A percentile compares a stretch with the other conserved stretches of the same genome.
Conservation (phyloP, 768 basidiomycete species). For the Tylopilus felleus region DNA sequence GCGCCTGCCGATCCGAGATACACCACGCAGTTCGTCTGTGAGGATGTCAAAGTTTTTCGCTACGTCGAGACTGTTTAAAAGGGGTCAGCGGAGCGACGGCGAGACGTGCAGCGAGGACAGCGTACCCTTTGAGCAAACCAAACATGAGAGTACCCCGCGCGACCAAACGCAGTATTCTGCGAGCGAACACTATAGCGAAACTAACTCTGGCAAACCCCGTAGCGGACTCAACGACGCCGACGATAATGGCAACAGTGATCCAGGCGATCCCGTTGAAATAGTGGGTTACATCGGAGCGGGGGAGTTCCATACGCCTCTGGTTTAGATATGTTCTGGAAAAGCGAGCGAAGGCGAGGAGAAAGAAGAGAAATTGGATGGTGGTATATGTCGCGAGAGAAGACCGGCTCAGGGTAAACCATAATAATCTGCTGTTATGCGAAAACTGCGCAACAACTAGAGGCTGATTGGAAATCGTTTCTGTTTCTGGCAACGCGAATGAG, state of each 20-base stretch:
- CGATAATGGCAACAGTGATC: constrained; percentile 56
- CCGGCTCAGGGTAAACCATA: constrained; percentile 58
- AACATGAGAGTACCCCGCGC: constrained; percentile 54
- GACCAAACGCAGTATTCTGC: constrained; percentile 57
- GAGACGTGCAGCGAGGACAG: neutral
- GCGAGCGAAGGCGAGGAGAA: constrained; percentile 57
- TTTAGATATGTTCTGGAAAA: constrained; percentile 48
- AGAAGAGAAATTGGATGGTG: constrained; percentile 55
- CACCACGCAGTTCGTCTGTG: constrained; percentile 35
- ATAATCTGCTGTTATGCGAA: constrained; percentile 28
- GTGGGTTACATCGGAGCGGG: constrained; percentile 42
- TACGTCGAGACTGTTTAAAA: constrained; percentile 43
- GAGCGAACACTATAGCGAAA: constrained; percentile 51
- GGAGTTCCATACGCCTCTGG: constrained; percentile 50
- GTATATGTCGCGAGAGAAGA: constrained; percentile 58
- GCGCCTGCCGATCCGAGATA: constrained; percentile 21
- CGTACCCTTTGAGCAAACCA: constrained; percentile 68
- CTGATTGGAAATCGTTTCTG: constrained; percentile 8
- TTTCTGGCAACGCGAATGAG: constrained; percentile 9
- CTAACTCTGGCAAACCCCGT: constrained; percentile 56
- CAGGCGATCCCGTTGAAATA: constrained; percentile 61
- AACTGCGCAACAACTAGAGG: constrained; percentile 45
- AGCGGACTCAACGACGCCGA: constrained; percentile 63
- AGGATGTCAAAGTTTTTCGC: constrained; percentile 53
- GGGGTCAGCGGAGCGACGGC: neutral